These are phyloP conservation scores for Populus alba DNA, from an alignment of 345 rosid genomes.

Conservation along the genomic window DNA sequence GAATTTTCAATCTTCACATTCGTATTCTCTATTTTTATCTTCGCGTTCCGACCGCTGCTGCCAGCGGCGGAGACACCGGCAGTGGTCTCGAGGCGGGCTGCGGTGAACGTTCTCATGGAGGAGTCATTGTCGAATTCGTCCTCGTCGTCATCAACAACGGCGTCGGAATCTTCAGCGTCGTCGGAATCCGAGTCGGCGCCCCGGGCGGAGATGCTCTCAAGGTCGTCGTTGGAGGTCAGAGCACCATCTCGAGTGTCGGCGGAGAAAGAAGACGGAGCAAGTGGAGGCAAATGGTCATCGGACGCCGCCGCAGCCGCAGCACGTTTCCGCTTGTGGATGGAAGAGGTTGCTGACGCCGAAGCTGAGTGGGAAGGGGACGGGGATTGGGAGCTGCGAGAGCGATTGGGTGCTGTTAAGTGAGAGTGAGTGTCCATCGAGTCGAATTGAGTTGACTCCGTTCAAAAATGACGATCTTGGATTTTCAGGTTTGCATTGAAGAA, in stretches of 20 bases:
- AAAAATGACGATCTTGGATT: constrained; percentile 9
- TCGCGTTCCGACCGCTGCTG: constrained; percentile 45
- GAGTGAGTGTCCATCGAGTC: constrained; percentile 45
- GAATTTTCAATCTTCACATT: constrained; percentile 73
- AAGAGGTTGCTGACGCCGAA: constrained; percentile 89
- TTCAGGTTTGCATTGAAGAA: neutral
- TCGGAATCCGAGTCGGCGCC: constrained; percentile 77
- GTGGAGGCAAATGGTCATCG: constrained; percentile 76
- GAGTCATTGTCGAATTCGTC: constrained; percentile 83
- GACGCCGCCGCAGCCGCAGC: constrained; percentile 63
- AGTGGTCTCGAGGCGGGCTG: constrained; percentile 67
- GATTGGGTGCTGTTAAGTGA: constrained; percentile 74
- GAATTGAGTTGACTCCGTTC: neutral
- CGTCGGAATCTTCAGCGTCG: constrained; percentile 83
- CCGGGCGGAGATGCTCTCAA: constrained; percentile 95
- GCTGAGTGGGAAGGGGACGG: constrained; percentile 98
- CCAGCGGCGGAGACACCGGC: constrained; percentile 36
- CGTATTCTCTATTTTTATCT: constrained; percentile 62
- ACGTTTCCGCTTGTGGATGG: constrained; percentile 89
- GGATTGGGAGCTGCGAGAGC: constrained; percentile 86
- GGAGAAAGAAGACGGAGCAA: constrained; percentile 85
- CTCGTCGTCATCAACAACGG: constrained; percentile 91
- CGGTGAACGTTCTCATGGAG: constrained; percentile 80
- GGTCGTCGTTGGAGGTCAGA: constrained; percentile 88
- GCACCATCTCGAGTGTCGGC: constrained; percentile 96